Evolutionary conservation across 495 filamentous ascomycete genomes (phyloP).

Genomic region (Aspergillus hancockii): DNA sequence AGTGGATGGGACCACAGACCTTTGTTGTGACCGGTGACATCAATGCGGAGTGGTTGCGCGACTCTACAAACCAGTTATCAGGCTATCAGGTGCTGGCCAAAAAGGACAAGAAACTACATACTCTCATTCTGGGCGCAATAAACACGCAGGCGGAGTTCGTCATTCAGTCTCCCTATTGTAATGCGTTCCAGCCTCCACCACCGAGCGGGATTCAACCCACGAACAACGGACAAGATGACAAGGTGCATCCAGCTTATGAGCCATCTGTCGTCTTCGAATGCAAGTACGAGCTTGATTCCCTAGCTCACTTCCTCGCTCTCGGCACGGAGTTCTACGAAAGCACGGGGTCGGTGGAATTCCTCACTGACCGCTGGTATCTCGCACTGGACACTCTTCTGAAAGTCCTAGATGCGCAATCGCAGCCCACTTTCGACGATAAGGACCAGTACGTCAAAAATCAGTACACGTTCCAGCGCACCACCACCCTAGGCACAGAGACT

Average conservation of each 20-base stretch:
- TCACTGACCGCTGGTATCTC: constrained; percentile 76
- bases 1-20: constrained; percentile 82
- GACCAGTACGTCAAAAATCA: constrained; percentile 66
- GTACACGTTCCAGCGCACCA: constrained; percentile 84
- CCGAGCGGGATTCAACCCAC: constrained; percentile 70
- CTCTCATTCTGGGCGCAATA: constrained; percentile 88
- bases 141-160: constrained; percentile 96
- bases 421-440: constrained; percentile 73
- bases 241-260: constrained; percentile 84
- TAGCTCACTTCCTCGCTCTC: constrained; percentile 87
- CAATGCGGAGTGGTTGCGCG: constrained; percentile 95
- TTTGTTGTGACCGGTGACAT: constrained; percentile 99
- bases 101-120: constrained; percentile 72
- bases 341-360: constrained; percentile 74
- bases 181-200: constrained; percentile 94
- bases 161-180: constrained; percentile 94
- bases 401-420: constrained; percentile 75
- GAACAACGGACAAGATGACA: constrained; percentile 75
- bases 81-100: constrained; percentile 86
- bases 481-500: constrained; percentile 85
- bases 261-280: constrained; percentile 88
- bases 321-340: constrained; percentile 82
- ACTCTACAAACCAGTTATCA: constrained; percentile 92
- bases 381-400: constrained; percentile 73
- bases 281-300: constrained; percentile 97